A percentile compares a stretch with the other conserved stretches of the same genome.
phyloP scores from a whole-genome alignment of 129 eudicot species.

The Arctium lappa region DNA sequence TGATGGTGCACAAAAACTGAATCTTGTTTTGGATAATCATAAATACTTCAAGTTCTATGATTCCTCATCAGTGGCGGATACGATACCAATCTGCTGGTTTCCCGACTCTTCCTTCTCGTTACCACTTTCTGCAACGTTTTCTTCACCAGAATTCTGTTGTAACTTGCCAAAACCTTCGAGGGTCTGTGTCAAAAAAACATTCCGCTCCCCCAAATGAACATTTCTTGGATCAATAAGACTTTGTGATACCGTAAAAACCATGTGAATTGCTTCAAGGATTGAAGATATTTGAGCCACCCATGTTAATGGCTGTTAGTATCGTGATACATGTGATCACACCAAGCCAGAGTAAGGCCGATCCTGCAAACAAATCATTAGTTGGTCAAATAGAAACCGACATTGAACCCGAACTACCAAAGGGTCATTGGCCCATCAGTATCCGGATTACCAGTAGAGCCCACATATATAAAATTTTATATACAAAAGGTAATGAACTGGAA shows the following conservation, averaged over 20 bases:
- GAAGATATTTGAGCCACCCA: constrained; percentile 62
- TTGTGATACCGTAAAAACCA: not conserved
- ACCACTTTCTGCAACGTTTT: not conserved
- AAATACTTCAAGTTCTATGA: not conserved
- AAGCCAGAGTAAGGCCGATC: constrained; percentile 69
- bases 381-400: not conserved
- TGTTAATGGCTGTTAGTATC: constrained; percentile 52
- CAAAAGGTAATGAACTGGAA: not conserved
- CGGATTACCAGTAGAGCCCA: not conserved
- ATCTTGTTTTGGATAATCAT: not conserved
- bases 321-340: constrained; percentile 52
- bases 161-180: not conserved
- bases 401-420: not conserved
- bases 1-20: not conserved
- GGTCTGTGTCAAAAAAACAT: not conserved
- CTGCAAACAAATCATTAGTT: constrained; percentile 33
- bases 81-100: not conserved
- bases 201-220: not conserved
- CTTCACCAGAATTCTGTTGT: not conserved
- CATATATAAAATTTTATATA: not conserved
- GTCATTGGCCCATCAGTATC: not conserved
- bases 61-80: constrained; percentile 6
- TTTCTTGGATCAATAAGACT: not conserved
- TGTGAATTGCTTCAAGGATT: constrained; percentile 49
- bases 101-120: not conserved